Conservation (phyloP, 495 filamentous ascomycete genomes). For the Tuber indicum region DNA sequence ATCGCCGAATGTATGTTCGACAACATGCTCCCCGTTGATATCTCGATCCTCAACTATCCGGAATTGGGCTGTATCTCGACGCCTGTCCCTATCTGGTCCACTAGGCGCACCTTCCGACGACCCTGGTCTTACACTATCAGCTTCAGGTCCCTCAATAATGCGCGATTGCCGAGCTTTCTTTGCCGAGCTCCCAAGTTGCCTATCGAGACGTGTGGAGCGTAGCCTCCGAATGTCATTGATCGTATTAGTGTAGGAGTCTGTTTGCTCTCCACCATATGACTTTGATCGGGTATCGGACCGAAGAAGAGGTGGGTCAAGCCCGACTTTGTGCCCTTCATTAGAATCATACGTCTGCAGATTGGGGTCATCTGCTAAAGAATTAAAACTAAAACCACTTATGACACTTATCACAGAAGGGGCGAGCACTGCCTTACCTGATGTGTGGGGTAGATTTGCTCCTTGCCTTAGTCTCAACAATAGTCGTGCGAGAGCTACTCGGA, state of each 20-base stretch:
- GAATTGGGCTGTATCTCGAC: slow-evolving; percentile 44
- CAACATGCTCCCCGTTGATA: slow-evolving; percentile 61
- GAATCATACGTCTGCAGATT: slow-evolving; percentile 62
- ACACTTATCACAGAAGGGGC: slow-evolving; percentile 7
- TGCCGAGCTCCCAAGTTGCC: slow-evolving; percentile 82
- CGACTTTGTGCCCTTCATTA: slow-evolving; percentile 55
- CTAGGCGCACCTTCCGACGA: slow-evolving; percentile 51
- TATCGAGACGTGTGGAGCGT: slow-evolving; percentile 87
- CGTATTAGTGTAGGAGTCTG: slow-evolving; percentile 83
- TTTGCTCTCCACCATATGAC: slow-evolving; percentile 59
- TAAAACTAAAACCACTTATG: slow-evolving; percentile 22
- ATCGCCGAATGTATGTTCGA: slow-evolving; percentile 75
- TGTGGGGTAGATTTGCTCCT: slow-evolving; percentile 69
- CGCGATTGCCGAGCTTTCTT: slow-evolving; percentile 83
- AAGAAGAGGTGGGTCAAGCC: slow-evolving; percentile 49
- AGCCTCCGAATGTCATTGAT: slow-evolving; percentile 89
- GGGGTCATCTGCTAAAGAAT: slow-evolving; percentile 56
- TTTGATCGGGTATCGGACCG: slow-evolving; percentile 64
- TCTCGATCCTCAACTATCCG: slow-evolving; percentile 86
- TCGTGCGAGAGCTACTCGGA: slow-evolving; percentile 84
- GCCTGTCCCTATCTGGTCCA: slow-evolving; percentile 33
- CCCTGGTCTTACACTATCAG: slow-evolving; percentile 65
- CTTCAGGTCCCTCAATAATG: slow-evolving; percentile 88
- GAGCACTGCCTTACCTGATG: slow-evolving; percentile 53
- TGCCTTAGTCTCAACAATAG: slow-evolving; percentile 77